Evolutionary conservation across 805 yeast genomes (phyloP).

Genomic region (Tetrapisispora phaffii): DNA sequence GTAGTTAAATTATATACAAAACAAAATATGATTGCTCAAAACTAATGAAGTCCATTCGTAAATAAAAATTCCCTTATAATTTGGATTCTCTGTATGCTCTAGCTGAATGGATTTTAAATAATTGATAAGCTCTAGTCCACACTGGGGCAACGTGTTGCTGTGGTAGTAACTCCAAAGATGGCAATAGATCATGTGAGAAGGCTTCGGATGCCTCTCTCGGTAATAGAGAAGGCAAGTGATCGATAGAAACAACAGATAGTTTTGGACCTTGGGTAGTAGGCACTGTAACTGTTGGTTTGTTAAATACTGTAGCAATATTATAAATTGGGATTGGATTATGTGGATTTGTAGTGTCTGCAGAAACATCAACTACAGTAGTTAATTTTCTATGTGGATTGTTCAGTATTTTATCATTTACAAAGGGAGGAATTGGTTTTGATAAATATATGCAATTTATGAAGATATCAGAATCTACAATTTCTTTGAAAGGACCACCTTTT

Average conservation of each 20-base stretch:
- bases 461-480: slow-evolving; percentile 77
- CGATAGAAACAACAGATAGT: slow-evolving; percentile 86
- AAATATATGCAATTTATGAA: slow-evolving; percentile 94
- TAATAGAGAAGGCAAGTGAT: slow-evolving; percentile 87
- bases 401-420: slow-evolving; percentile 59
- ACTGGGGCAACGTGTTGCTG: slow-evolving; percentile 75
- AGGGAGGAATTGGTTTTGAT: slow-evolving; percentile 89
- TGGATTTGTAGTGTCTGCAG: slow-evolving; percentile 98
- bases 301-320: slow-evolving; percentile 78
- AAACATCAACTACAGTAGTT: slow-evolving; percentile 91
- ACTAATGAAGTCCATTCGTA: no score
- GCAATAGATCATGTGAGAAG: slow-evolving; percentile 78
- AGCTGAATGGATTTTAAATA: slow-evolving; percentile 77
- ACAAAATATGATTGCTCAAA: no score
- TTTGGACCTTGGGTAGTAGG: slow-evolving; percentile 73
- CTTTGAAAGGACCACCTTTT: slow-evolving; percentile 93
- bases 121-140: slow-evolving; percentile 80
- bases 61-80: slow-evolving; percentile 21
- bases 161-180: slow-evolving; percentile 78
- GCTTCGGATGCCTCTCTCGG: slow-evolving; percentile 97
- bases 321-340: slow-evolving; percentile 97
- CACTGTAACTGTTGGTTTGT: slow-evolving; percentile 82
- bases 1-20: not conserved
- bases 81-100: slow-evolving; percentile 47
- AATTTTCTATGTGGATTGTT: slow-evolving; percentile 62